Evolutionary conservation across 2,329 filamentous ascomycete genomes (phyloP), one percentile per base, ranked within the genome.

Genomic region (Bimuria novae-zelandiae): DNA sequence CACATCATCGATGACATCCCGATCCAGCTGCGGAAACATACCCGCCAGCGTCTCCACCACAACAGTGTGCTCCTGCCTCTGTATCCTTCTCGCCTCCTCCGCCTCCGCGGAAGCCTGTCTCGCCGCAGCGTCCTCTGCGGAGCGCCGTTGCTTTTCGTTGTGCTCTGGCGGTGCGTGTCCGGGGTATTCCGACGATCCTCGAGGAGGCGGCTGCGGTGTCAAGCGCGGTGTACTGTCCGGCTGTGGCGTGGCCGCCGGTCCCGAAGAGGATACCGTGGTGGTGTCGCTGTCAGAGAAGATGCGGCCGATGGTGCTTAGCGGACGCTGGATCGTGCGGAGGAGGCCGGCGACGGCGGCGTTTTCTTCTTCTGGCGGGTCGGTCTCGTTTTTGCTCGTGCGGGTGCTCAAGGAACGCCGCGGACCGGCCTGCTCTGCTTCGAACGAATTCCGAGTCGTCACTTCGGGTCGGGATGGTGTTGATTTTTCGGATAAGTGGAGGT

Each of bases 11-110:
- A 99, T 97, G 32, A 99, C 84, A 43, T 99, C 95, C 66, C 86
- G 85, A 73, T 99, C 94, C 45, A 99, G 79, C 69, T 95, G 92
- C 0, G 94, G 94, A 72, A 99, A 99, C 94, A 99, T 99, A 64
- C 91, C 89, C 42, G 90, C 87, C 52, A 99, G 77, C 30, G 94
- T 97, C 76, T 97, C 94, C 2, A 97, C 93, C 7, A 99, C 87
- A 64, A 92, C 93, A 49, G 85, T 81, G 74, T 97, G 92, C 79
- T 99, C 94, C 50, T 88, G 87, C 30, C 86, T 82, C 62, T 94
- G 87, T 55, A 97, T 85, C 14, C 89, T 82, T 60, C 92, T 85
- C 7, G 93, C 93, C 72, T 99, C 90, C 8, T 93, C 93, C 6
- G 84, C 85, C 73, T 97, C 93, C 0, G 90, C 92, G 62, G 89